These are phyloP conservation scores for Glomus cerebriforme DNA, from an alignment of 192 early-diverging fungal genomes.

Conservation along the genomic window DNA sequence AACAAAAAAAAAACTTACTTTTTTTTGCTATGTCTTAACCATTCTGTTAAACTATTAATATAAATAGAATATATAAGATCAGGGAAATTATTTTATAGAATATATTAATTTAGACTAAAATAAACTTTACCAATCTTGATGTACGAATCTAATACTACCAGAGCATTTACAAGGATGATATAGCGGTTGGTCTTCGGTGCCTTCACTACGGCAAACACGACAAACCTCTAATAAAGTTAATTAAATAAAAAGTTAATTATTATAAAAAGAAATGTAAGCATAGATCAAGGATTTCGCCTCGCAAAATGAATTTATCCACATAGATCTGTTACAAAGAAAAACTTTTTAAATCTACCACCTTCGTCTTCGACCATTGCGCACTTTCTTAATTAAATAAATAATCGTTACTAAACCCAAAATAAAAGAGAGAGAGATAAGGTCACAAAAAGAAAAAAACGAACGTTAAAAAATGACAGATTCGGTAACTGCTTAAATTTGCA, in stretches of 20 bases:
- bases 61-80: conserved; percentile 11
- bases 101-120: background rate
- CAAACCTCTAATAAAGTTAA: conserved; percentile 59
- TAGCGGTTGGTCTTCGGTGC: conserved; percentile 78
- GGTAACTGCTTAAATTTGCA: too few species aligned
- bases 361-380: background rate
- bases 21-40: conserved; percentile 82
- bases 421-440: too few species aligned
- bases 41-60: conserved; percentile 69
- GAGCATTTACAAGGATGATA: conserved; percentile 96
- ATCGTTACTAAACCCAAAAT: background rate
- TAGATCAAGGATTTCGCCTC: background rate
- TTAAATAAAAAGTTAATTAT: background rate
- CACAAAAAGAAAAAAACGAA: too few species aligned
- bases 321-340: background rate
- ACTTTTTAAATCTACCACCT: background rate
- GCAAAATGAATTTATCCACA: background rate
- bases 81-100: background rate
- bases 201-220: conserved; percentile 80
- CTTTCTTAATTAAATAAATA: background rate
- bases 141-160: conserved; percentile 93
- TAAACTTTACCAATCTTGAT: conserved; percentile 77
- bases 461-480: too few species aligned
- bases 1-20: conserved; percentile 43
- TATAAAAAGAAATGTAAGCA: background rate